Conservation (phyloP, 2,329 filamentous ascomycete species). For the Aspergillus sp. region DNA sequence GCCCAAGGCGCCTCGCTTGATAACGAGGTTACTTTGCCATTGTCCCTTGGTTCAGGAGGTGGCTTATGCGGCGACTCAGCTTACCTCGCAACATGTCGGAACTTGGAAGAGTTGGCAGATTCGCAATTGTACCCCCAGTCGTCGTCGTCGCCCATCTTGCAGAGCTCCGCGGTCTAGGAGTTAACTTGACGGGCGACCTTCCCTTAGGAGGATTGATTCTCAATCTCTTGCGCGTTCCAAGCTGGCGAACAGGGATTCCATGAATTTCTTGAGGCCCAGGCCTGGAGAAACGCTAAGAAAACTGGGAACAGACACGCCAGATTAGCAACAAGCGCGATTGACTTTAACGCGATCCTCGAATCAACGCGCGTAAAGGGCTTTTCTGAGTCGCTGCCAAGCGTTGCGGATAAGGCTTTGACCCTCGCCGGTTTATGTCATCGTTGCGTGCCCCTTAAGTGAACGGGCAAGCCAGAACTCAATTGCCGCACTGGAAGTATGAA, state of each 20-base stretch:
- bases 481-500: neutral
- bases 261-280: conserved; percentile 13
- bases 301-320: conserved; percentile 24
- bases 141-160: neutral
- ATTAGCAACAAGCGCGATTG: conserved; percentile 34
- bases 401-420: conserved; percentile 21
- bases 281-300: conserved; percentile 16
- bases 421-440: conserved; percentile 23
- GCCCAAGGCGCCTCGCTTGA: neutral
- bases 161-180: neutral
- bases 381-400: conserved; percentile 32
- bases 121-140: conserved; percentile 3
- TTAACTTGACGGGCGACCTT: neutral
- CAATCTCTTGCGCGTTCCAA: conserved; percentile 7
- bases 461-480: conserved; percentile 2
- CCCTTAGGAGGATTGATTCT: neutral
- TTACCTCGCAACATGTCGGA: conserved; percentile 12
- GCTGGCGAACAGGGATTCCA: conserved; percentile 4
- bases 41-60: conserved; percentile 26
- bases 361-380: conserved; percentile 31
- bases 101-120: conserved; percentile 4
- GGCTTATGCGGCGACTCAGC: conserved; percentile 23
- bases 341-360: conserved; percentile 32
- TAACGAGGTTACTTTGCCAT: neutral
- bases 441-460: conserved; percentile 6